phyloP scores from a whole-genome alignment of 1,139 yeast species.

The Groenewaldozyma auringiensis region DNA sequence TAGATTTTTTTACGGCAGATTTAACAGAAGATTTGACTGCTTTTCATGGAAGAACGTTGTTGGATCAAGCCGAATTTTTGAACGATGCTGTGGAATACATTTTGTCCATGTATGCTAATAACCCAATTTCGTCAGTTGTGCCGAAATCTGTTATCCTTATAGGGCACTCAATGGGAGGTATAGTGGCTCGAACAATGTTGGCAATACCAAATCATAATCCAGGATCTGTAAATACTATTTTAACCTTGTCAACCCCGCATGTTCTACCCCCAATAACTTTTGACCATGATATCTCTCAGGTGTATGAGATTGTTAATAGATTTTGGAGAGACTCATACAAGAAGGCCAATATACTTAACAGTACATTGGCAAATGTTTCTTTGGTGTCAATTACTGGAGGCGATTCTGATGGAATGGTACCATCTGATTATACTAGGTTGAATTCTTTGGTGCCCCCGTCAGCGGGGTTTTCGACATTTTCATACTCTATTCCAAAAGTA shows the following conservation, averaged over 20 bases:
- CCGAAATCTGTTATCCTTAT: constrained; percentile 73
- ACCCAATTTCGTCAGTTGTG: constrained; percentile 6
- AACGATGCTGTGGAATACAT: constrained; percentile 84
- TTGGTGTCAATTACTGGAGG: constrained; percentile 86
- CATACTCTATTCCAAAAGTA: constrained; percentile 82
- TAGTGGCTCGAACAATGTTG: constrained; percentile 75
- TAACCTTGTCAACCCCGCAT: constrained; percentile 91
- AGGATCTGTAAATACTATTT: constrained; percentile 69
- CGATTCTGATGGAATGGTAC: constrained; percentile 66
- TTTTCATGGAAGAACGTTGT: constrained; percentile 86
- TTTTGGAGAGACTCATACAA: constrained; percentile 68
- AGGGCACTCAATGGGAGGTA: constrained; percentile 97
- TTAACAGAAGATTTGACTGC: constrained; percentile 96
- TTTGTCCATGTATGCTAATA: constrained; percentile 47
- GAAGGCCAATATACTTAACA: constrained; percentile 17
- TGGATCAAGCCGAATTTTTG: constrained; percentile 90
- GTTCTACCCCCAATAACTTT: constrained; percentile 91
- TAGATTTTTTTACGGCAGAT: constrained; percentile 71
- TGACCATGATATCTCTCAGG: constrained; percentile 75
- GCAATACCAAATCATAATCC: constrained; percentile 68
- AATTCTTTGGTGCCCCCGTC: constrained; percentile 60
- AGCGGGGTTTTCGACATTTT: constrained; percentile 76
- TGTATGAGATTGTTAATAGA: constrained; percentile 66
- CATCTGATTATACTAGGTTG: constrained; percentile 86
- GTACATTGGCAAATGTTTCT: constrained; percentile 29